Evolutionary conservation across 179 eudicot genomes (phyloP).

Genomic region (Actinidia arguta): DNA sequence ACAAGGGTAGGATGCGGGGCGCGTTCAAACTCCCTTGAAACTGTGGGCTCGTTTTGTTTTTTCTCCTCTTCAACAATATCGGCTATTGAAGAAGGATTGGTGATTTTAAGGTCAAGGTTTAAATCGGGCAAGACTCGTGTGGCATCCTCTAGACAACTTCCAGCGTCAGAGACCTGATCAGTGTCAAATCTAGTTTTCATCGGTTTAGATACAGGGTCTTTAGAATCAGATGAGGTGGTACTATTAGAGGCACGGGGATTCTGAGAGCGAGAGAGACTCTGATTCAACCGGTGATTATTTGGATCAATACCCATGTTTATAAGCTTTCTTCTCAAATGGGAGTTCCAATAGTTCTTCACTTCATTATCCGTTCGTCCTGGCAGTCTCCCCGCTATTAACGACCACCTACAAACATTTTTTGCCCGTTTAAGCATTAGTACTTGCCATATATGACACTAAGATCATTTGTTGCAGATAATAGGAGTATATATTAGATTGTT

Average conservation of each 20-base stretch:
- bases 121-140: constrained; percentile 29
- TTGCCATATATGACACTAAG: constrained; percentile 4
- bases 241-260: not conserved
- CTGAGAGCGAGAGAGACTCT: constrained; percentile 5
- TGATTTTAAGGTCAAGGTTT: constrained; percentile 24
- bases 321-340: constrained; percentile 42
- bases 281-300: constrained; percentile 34
- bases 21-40: not conserved
- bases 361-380: constrained; percentile 47
- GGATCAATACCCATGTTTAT: constrained; percentile 41
- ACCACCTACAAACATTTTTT: constrained; percentile 32
- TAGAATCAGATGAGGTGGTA: not conserved
- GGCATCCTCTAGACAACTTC: constrained; percentile 14
- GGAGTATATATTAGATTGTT: no score
- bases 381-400: constrained; percentile 44
- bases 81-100: constrained; percentile 1
- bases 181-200: not conserved
- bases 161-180: constrained; percentile 11
- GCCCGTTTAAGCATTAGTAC: not conserved
- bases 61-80: not conserved
- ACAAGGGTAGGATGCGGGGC: not conserved
- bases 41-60: not conserved
- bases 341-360: constrained; percentile 49
- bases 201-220: constrained; percentile 3
- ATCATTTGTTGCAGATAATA: not conserved